Evolutionary conservation across 805 yeast genomes (phyloP).

Genomic region (Lachancea kluyveri): DNA sequence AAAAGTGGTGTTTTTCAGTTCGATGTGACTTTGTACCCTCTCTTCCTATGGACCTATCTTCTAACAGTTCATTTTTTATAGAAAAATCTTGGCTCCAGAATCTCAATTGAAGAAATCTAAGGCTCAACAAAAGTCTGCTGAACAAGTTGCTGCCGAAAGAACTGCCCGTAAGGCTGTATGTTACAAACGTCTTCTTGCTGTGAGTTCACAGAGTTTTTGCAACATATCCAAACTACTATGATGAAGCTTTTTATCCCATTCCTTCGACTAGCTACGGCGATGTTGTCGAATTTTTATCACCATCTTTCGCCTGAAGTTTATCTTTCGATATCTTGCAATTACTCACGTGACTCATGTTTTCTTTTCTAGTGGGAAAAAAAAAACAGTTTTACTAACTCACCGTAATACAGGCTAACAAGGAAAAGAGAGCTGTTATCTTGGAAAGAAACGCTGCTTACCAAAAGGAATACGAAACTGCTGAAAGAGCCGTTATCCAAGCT

Average conservation of each 20-base stretch:
- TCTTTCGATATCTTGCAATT: neutral
- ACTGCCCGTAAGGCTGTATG: constrained; percentile 76
- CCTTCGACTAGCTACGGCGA: constrained; percentile 61
- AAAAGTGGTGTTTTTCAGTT: constrained; percentile 35
- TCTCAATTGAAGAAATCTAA: constrained; percentile 76
- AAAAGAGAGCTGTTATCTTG: constrained; percentile 65
- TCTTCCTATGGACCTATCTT: neutral
- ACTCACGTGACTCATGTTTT: too few species aligned
- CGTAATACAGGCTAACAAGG: constrained; percentile 39
- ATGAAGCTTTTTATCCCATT: constrained; percentile 44
- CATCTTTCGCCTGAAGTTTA: constrained; percentile 65
- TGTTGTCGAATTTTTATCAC: constrained; percentile 65
- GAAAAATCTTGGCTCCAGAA: constrained; percentile 62
- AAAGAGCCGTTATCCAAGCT: constrained; percentile 79
- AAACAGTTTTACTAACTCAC: constrained; percentile 12
- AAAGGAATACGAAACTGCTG: constrained; percentile 89
- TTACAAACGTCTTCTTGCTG: constrained; percentile 32
- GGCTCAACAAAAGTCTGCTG: constrained; percentile 71
- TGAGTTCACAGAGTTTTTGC: constrained; percentile 19
- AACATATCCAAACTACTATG: constrained; percentile 21
- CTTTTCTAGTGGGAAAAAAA: constrained; percentile 1
- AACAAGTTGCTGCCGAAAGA: constrained; percentile 75
- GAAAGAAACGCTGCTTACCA: constrained; percentile 96
- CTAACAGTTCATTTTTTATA: constrained; percentile 14
- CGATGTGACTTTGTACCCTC: constrained; percentile 30